These are phyloP conservation scores for Scalesia atractyloides DNA, from an alignment of 129 eudicot genomes.

Conservation along the genomic window DNA sequence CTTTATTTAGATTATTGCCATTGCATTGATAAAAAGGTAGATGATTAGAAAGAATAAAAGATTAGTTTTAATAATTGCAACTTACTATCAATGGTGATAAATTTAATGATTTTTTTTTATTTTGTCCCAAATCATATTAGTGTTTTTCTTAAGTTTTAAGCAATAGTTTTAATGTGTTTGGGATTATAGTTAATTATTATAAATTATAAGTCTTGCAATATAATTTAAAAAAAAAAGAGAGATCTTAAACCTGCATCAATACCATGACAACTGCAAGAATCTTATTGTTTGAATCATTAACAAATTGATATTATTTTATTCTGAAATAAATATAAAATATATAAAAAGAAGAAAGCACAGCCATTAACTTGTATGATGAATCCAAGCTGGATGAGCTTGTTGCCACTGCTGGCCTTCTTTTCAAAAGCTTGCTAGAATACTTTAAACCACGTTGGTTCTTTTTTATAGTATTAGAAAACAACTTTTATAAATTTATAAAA, in stretches of 20 bases:
- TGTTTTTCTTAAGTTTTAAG: constrained; percentile 13
- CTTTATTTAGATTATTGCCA: background rate
- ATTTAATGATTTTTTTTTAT: background rate
- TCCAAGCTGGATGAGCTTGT: constrained; percentile 32
- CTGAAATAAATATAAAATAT: background rate
- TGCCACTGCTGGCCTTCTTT: constrained; percentile 30
- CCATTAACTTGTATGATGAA: constrained; percentile 24
- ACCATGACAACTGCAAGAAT: background rate
- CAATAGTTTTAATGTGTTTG: constrained; percentile 12
- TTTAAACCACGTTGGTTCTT: background rate
- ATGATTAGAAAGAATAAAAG: background rate
- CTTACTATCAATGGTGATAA: background rate
- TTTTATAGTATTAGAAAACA: background rate
- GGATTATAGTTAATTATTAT: background rate
- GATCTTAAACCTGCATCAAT: background rate
- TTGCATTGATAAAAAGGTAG: constrained; percentile 7
- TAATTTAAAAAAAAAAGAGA: background rate
- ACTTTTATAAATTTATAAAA: background rate
- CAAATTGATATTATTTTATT: background rate
- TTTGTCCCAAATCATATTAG: constrained; percentile 13
- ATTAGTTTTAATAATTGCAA: background rate
- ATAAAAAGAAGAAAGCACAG: constrained; percentile 4
- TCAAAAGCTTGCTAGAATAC: constrained; percentile 22
- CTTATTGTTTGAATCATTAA: background rate
- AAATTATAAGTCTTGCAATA: background rate